Percentiles rank a stretch among this genome's conserved stretches.
These are phyloP conservation scores for Pichia cabralensis DNA, from an alignment of 805 yeast genomes.

Conservation along the genomic window DNA sequence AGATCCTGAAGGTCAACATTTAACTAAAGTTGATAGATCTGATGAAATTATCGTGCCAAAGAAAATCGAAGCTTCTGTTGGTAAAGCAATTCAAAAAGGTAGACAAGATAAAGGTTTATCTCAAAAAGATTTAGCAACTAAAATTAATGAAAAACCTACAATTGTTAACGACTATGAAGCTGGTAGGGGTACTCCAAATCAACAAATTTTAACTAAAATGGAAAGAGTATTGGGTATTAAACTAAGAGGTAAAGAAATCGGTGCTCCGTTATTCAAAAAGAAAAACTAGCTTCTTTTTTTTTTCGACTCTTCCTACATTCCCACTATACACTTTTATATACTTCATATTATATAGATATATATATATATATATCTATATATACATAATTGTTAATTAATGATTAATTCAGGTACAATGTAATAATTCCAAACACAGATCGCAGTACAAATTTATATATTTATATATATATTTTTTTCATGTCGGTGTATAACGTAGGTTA, in stretches of 20 bases:
- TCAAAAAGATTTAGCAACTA: slow-evolving; percentile 94
- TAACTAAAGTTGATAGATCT: slow-evolving; percentile 86
- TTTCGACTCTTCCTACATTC: background rate
- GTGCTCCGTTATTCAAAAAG: slow-evolving; percentile 68
- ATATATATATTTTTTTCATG: too few species aligned
- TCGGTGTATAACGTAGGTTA: too few species aligned
- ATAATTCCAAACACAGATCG: too few species aligned
- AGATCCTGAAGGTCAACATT: slow-evolving; percentile 87
- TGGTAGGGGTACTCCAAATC: slow-evolving; percentile 94
- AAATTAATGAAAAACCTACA: slow-evolving; percentile 90
- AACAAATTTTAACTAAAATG: slow-evolving; percentile 83
- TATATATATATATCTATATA: too few species aligned
- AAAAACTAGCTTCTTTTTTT: too few species aligned
- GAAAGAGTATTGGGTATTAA: slow-evolving; percentile 93
- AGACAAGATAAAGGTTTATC: slow-evolving; percentile 83
- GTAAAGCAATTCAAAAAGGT: slow-evolving; percentile 75
- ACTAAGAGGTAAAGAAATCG: slow-evolving; percentile 92
- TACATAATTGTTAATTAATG: too few species aligned
- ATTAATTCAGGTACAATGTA: too few species aligned
- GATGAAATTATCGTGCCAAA: slow-evolving; percentile 91
- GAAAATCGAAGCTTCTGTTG: slow-evolving; percentile 76
- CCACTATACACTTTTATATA: background rate
- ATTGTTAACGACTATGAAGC: slow-evolving; percentile 95
- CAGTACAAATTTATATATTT: too few species aligned
- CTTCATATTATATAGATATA: too few species aligned